Evolutionary conservation across 2,329 filamentous ascomycete genomes (phyloP), one percentile per base, ranked within the genome.

Genomic region (Xylariaceae sp.): DNA sequence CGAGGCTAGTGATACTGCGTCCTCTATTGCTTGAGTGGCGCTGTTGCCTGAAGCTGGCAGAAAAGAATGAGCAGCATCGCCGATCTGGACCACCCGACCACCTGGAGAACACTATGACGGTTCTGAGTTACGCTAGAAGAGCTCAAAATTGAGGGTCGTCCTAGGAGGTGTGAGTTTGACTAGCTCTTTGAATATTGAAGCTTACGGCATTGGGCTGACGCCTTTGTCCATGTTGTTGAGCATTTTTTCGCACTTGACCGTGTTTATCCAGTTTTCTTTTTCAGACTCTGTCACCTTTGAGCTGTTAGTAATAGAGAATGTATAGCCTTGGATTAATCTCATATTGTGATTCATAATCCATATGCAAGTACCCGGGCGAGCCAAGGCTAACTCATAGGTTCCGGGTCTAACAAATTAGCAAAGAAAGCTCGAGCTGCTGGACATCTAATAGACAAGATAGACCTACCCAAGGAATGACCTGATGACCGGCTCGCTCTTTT

Each of bases 391-490:
- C 24, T 61, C 70, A 30, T 73, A 73, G 21, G 71, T 79, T 53
- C 76, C 75, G 59, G 63, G 74, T 45, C 66, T 78, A 48, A 63
- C 15, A 64, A 55, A 29, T 2, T 67, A 47, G 18, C 63, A 68
- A 42, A 66, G 68, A 43, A 68, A 54, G 54, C 46, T 6, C 6
- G 6, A 16, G 21, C 21, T 9, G 6, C n/a, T 23, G 23, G n/a
- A 15, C 20, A 20, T 11, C 3, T 29, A 27, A 65, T 65, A 68
- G 6, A 62, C 55, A 49, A 13, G 43, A n/a, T 27, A 20, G 15
- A 75, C 75, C 50, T 71, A 76, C 64, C 78, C 77, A 39, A 80
- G 69, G 75, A 70, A 73, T 8, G 76, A 79, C 33, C 77, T 73
- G 16, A 77, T 71, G 9, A 77, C 75, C 30, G 71, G 70, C 45